These are phyloP conservation scores for Apiospora saccharicola DNA, from an alignment of 2,329 filamentous ascomycete species.

Conservation along the genomic window DNA sequence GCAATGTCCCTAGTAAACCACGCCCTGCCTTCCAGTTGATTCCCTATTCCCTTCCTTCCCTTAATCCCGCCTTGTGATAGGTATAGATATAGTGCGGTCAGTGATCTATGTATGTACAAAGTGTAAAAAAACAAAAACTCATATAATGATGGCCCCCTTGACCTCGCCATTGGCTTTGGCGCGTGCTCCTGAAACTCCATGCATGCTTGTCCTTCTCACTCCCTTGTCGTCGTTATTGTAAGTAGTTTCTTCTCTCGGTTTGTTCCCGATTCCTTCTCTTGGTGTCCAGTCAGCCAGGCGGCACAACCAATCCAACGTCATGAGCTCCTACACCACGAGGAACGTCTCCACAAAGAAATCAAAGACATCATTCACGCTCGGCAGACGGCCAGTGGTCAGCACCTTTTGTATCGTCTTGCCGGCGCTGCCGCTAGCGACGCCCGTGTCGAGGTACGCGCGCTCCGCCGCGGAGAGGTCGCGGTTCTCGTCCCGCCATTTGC, in stretches of 20 bases:
- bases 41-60: background rate
- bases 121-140: background rate
- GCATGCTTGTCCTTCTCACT: background rate
- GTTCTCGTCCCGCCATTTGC: conserved; percentile 73
- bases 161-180: background rate
- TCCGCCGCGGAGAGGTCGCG: conserved; percentile 62
- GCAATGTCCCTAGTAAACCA: background rate
- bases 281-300: background rate
- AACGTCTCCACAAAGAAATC: conserved; percentile 41
- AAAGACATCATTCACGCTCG: conserved; percentile 40
- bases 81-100: background rate
- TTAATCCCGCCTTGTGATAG: background rate
- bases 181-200: conserved; percentile 7
- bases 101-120: background rate
- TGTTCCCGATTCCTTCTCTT: background rate
- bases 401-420: conserved; percentile 30
- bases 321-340: conserved; percentile 32
- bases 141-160: background rate
- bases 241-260: background rate
- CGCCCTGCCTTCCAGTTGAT: background rate
- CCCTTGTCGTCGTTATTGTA: background rate
- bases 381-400: conserved; percentile 34
- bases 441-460: conserved; percentile 64
- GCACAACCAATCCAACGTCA: background rate
- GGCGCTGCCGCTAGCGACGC: conserved; percentile 41